phyloP scores from a whole-genome alignment of 2,329 filamentous ascomycete species.

The Incumbomyces lentus region DNA sequence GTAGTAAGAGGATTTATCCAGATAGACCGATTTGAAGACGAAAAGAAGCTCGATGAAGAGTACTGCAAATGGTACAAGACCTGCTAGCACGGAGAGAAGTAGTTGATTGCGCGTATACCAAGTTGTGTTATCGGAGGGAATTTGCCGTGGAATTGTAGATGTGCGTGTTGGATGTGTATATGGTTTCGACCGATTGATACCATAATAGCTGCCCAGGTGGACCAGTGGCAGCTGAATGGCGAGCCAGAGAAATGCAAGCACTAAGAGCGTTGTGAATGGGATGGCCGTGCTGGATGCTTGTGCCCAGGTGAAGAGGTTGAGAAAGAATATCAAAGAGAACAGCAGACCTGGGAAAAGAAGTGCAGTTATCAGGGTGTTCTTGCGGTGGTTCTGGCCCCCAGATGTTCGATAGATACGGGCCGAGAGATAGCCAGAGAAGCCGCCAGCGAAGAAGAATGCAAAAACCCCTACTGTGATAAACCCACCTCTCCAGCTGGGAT shows the following conservation, averaged over 20 bases:
- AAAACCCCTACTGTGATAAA: slow-evolving; percentile 77
- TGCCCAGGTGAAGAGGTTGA: slow-evolving; percentile 84
- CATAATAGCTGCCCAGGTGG: slow-evolving; percentile 68
- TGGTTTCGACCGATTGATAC: slow-evolving; percentile 53
- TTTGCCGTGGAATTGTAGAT: slow-evolving; percentile 57
- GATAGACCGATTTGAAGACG: slow-evolving; percentile 78
- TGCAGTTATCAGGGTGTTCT: slow-evolving; percentile 68
- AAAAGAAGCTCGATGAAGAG: slow-evolving; percentile 82
- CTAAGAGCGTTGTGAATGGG: slow-evolving; percentile 68
- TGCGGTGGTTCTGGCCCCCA: slow-evolving; percentile 61
- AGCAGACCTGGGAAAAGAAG: slow-evolving; percentile 68
- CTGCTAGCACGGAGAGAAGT: slow-evolving; percentile 52
- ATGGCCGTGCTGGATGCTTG: slow-evolving; percentile 81
- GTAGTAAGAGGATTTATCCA: slow-evolving; percentile 85
- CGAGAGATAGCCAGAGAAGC: slow-evolving; percentile 82
- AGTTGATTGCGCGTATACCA: slow-evolving; percentile 65
- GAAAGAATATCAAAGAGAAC: slow-evolving; percentile 63
- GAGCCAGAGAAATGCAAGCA: slow-evolving; percentile 66
- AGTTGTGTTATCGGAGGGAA: slow-evolving; percentile 51
- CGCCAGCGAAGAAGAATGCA: slow-evolving; percentile 70
- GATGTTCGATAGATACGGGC: slow-evolving; percentile 75
- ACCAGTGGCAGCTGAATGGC: slow-evolving; percentile 78
- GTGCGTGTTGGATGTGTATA: slow-evolving; percentile 81
- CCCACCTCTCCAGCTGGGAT: slow-evolving; percentile 80
- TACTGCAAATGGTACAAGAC: slow-evolving; percentile 73